Base-by-base conservation (phyloP, 2,329 filamentous ascomycete genomes). In the Aspergillus alliaceus region DNA sequence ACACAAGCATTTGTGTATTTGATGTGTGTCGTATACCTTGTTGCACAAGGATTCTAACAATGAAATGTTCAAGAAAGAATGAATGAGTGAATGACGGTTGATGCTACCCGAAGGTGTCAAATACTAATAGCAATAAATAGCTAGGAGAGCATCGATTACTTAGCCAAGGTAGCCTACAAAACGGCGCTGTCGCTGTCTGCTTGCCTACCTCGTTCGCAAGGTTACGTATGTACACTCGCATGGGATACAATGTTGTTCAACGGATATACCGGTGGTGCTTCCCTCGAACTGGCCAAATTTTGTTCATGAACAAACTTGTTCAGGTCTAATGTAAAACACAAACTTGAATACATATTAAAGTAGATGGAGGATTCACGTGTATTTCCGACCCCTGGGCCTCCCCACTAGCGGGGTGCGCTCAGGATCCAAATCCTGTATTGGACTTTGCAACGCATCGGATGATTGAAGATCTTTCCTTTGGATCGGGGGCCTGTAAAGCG, bases 321-420 rank as follows among this genome's bases (percentile, higher is more conserved):
- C n/a, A 27, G 6, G n/a, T n/a, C n/a, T n/a, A n/a, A n/a, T n/a
- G n/a, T n/a, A n/a, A n/a, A n/a, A n/a, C n/a, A n/a, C n/a, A n/a
- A n/a, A n/a, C n/a, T n/a, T n/a, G n/a, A n/a, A n/a, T n/a, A n/a
- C n/a, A n/a, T n/a, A n/a, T n/a, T n/a, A n/a, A n/a, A n/a, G n/a
- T n/a, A n/a, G n/a, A n/a, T n/a, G n/a, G n/a, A n/a, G n/a, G n/a
- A 4, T n/a, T 56, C 37, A 61, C 8, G 54, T 59, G 61, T 59
- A 61, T 27, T 32, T 56, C 15, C 54, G 42, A 25, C 53, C 25
- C 29, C 25, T 22, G n/a, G 42, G 14, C 47, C 31, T 14, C 22
- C 32, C 25, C 37, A 62, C 47, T 34, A 63, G 49, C n/a, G 51
- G 53, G 9, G 54, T 32, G 12, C 39, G 48, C 37, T 63, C 60